Evolutionary conservation across 73 alveolate genomes (phyloP), one percentile per base, ranked within the genome.

Genomic region (Durusdinium trenchii): DNA sequence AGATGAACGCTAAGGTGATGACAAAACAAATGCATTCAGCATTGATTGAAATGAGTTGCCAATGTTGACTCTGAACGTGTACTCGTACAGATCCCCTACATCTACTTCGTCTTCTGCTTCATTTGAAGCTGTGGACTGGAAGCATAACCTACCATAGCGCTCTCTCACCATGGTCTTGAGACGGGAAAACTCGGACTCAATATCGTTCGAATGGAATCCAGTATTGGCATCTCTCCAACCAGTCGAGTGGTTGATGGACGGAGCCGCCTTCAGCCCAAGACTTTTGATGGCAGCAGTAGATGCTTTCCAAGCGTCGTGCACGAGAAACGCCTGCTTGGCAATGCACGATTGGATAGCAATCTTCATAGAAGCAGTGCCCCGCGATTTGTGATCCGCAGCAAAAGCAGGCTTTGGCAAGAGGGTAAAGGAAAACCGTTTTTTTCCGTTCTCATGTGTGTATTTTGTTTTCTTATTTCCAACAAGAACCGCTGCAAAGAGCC

Each of bases 11-110:
- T n/a, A n/a, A 40, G 60, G 86, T 43, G 86, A 43, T 3, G 28
- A n/a, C 0, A 76, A 36, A 3, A 4, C 42, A 40, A 76, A 57
- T 0, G 86, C 86, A 20, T 43, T 43, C 86, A 76, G 2, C 10
- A 76, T 23, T 4, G 40, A 36, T 20, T 76, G 35, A 16, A 76
- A 76, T 3, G 38, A 7, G 0, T 32, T 14, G 60, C 86, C 54
- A 43, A 76, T 76, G 86, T 76, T 76, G 43, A 76, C 86, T 4
- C 86, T 51, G 23, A 43, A 76, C 42, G 86, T 57, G 61, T 76
- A 43, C 57, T 43, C 86, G 28, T 43, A 76, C 42, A 76, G 86
- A 40, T 76, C 86, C 14, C 86, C 86, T 6, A 35, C 86, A 38
- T 75, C 86, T 6, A 75, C 36, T 35, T 35, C 40, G 6, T 75